Conservation (phyloP, 2,329 filamentous ascomycete genomes). For the Fusarium circinatum region DNA sequence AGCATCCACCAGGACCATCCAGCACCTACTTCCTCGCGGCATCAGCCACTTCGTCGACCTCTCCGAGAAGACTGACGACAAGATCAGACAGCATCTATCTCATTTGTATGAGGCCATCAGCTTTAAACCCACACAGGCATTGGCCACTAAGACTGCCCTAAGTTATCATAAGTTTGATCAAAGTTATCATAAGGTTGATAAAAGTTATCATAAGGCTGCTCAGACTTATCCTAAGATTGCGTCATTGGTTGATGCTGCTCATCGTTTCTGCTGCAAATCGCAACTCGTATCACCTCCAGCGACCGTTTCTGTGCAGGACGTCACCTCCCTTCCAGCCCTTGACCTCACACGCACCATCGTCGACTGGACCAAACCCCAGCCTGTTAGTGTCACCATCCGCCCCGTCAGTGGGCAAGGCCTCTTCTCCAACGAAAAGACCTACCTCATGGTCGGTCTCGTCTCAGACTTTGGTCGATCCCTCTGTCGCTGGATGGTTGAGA, state of each 20-base stretch:
- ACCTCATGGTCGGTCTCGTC: conserved; percentile 5
- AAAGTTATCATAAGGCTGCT: too few relatives aligned
- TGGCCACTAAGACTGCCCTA: neutral
- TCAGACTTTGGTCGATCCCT: conserved; percentile 1
- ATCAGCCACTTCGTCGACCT: neutral
- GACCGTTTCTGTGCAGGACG: neutral
- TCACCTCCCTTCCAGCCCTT: neutral
- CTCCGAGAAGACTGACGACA: neutral
- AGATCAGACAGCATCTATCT: neutral
- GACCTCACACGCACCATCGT: neutral
- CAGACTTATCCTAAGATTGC: too few relatives aligned
- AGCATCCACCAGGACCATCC: neutral
- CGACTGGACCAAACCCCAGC: neutral
- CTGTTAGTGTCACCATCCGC: neutral
- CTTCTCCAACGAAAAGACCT: neutral
- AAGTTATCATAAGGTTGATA: too few relatives aligned
- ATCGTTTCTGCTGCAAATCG: too few relatives aligned
- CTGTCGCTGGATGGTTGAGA: neutral
- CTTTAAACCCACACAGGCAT: neutral
- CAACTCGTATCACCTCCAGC: too few relatives aligned
- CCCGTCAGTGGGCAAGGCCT: neutral
- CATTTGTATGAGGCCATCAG: neutral
- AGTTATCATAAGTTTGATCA: too few relatives aligned
- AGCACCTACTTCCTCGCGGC: neutral
- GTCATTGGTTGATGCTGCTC: too few relatives aligned